phyloP scores from a whole-genome alignment of 345 rosid genomes.

The Jatropha curcas region DNA sequence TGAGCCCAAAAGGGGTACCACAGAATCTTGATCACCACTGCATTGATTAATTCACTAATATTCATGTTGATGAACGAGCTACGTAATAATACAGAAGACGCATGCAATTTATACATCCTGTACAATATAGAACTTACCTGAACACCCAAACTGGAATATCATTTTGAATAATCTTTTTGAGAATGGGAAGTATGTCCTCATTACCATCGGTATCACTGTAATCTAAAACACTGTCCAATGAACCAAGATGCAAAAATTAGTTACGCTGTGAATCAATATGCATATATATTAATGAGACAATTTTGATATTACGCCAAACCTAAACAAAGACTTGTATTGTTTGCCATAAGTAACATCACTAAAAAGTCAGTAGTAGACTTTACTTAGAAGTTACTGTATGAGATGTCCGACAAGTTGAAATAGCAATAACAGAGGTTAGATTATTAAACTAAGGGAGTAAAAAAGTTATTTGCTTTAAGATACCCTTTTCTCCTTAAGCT shows the following conservation, averaged over 20 bases:
- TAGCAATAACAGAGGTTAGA: neutral
- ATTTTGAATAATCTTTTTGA: conserved; percentile 61
- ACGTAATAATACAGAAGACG: neutral
- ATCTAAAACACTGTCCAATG: conserved; percentile 46
- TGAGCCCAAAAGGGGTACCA: conserved; percentile 76
- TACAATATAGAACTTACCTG: conserved; percentile 42
- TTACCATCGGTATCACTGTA: conserved; percentile 58
- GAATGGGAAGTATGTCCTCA: conserved; percentile 71
- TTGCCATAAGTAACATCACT: neutral
- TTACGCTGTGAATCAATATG: neutral
- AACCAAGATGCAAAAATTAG: conserved; percentile 17
- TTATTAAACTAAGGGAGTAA: no score
- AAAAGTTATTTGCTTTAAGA: neutral
- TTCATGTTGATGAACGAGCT: neutral
- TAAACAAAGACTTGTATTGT: neutral
- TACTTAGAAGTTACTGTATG: neutral
- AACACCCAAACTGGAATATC: conserved; percentile 77
- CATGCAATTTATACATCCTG: neutral
- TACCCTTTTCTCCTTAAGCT: neutral
- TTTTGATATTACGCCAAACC: neutral
- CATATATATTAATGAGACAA: neutral
- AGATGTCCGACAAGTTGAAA: neutral
- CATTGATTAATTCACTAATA: conserved; percentile 8
- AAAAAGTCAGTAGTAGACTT: neutral
- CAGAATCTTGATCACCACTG: conserved; percentile 92